Evolutionary conservation across 257 asterid species (phyloP), one percentile per base, ranked within the genome.

Genomic region (Gentiana dahurica): DNA sequence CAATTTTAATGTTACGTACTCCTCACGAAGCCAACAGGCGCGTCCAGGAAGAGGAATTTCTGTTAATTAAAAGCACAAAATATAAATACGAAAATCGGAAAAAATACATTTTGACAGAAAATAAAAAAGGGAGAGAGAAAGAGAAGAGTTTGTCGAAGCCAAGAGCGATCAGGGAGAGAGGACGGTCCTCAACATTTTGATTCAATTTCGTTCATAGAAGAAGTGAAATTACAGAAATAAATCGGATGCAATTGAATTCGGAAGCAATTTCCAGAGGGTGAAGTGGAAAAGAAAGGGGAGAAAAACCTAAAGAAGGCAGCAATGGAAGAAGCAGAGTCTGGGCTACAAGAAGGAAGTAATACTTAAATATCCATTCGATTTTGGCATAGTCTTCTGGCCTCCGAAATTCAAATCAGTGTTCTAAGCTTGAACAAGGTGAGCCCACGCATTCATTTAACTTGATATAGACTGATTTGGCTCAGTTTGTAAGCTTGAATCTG

Each of bases 121-220:
- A 73, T 75, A 70, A 64, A 65, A 66, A 71, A 62, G 54, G 63
- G 54, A 52, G 61, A 73, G 65, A 64, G 66, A 35, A 67, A 65
- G 61, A 64, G 12, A 34, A 5, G 73, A 61, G 78, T 62, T 73
- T 62, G 56, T 63, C 74, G 76, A 54, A 63, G 73, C 52, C 76
- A 53, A 49, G 83, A 76, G 84, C 85, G 96, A 84, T 80, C 92
- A 68, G 81, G 61, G 80, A 79, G 73, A 24, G 24, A 24, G 24
- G 24, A 68, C 81, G 82, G 91, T 71, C 76, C 73, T 80, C 80
- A 74, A 66, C 24, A 24, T 73, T 73, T 76, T 65, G 84, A 67
- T 81, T 79, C 74, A 38, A 67, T 49, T 8, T 61, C 50, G 50
- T 46, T 45, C 51, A 55, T 51, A 59, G 44, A 50, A 41, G 56